A percentile compares a stretch with the other conserved stretches of the same genome.
These are phyloP conservation scores for Leccinum subgranulosum DNA, from an alignment of 768 basidiomycete species.

Conservation along the genomic window DNA sequence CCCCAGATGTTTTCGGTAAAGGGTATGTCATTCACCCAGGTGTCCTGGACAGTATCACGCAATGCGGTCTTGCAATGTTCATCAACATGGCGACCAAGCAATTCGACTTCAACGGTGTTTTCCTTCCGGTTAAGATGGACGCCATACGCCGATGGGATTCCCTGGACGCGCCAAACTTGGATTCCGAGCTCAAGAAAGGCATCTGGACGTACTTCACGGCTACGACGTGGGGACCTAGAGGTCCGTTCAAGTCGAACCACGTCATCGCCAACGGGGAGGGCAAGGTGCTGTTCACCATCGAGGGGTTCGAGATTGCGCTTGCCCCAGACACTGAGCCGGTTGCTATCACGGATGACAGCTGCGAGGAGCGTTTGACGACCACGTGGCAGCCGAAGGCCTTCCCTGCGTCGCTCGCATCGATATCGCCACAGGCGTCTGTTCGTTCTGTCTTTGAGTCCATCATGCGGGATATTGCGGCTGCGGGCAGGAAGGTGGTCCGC, in stretches of 20 bases:
- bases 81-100: conserved; percentile 29
- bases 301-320: conserved; percentile 32
- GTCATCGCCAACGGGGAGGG: conserved; percentile 29
- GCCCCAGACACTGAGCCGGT: conserved; percentile 30
- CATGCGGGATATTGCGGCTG: conserved; percentile 11
- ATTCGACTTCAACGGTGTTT: conserved; percentile 31
- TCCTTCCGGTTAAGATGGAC: conserved; percentile 31
- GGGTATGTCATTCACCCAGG: conserved; percentile 34
- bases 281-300: conserved; percentile 31
- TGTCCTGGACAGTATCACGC: conserved; percentile 32
- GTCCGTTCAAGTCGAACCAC: conserved; percentile 26
- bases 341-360: conserved; percentile 21
- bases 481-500: conserved; percentile 23
- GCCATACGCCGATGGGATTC: conserved; percentile 31
- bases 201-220: conserved; percentile 30
- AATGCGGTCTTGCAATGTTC: conserved; percentile 31
- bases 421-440: conserved; percentile 5
- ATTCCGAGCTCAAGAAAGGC: conserved; percentile 27
- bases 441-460: conserved; percentile 18
- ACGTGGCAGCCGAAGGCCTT: conserved; percentile 31
- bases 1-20: conserved; percentile 27
- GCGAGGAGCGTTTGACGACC: conserved; percentile 31
- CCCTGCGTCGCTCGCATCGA: conserved; percentile 15
- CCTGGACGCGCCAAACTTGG: conserved; percentile 19
- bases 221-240: conserved; percentile 21